Conservation (phyloP, 2,329 filamentous ascomycete species). For the Lizonia empirigonia region DNA sequence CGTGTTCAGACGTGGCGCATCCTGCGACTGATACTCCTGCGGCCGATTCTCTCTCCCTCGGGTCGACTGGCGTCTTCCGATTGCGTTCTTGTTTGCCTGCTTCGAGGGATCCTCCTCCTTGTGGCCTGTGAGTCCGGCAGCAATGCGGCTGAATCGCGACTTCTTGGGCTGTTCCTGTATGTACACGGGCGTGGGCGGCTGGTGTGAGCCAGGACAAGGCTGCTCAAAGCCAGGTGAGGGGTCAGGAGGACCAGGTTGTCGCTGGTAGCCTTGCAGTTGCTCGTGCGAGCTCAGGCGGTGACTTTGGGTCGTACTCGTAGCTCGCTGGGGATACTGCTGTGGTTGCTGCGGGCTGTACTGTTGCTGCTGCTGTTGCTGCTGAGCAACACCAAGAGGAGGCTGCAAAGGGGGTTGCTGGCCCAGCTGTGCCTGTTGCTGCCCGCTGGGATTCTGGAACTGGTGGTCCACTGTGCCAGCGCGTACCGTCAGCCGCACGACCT, state of each 20-base stretch:
- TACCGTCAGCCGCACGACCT: slow-evolving; percentile 41
- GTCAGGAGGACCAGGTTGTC: slow-evolving; percentile 28
- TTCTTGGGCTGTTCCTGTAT: slow-evolving; percentile 35
- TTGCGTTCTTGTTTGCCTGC: slow-evolving; percentile 37
- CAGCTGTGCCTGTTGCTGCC: slow-evolving; percentile 19
- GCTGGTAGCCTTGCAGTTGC: slow-evolving; percentile 40
- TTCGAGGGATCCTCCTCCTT: slow-evolving; percentile 41
- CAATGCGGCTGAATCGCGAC: slow-evolving; percentile 43
- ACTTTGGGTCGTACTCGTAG: slow-evolving; percentile 40
- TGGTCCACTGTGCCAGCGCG: slow-evolving; percentile 45
- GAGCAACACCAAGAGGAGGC: slow-evolving; percentile 13
- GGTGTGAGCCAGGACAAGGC: slow-evolving; percentile 4
- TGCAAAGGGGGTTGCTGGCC: slow-evolving; percentile 19
- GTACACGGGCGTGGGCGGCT: slow-evolving; percentile 19
- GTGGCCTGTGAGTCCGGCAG: slow-evolving; percentile 34
- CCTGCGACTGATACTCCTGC: slow-evolving; percentile 35
- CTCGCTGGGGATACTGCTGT: slow-evolving; percentile 34
- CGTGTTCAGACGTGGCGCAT: slow-evolving; percentile 27
- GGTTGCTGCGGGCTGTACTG: slow-evolving; percentile 8
- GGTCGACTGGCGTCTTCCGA: slow-evolving; percentile 44
- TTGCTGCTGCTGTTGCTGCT: slow-evolving; percentile 15
- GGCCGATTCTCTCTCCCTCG: slow-evolving; percentile 42
- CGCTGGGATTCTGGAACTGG: slow-evolving; percentile 27
- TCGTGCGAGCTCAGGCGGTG: slow-evolving; percentile 40
- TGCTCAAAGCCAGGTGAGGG: slow-evolving; percentile 31